Conservation (phyloP, 306 rosid genomes). For the Herpetospermum pedunculosum region DNA sequence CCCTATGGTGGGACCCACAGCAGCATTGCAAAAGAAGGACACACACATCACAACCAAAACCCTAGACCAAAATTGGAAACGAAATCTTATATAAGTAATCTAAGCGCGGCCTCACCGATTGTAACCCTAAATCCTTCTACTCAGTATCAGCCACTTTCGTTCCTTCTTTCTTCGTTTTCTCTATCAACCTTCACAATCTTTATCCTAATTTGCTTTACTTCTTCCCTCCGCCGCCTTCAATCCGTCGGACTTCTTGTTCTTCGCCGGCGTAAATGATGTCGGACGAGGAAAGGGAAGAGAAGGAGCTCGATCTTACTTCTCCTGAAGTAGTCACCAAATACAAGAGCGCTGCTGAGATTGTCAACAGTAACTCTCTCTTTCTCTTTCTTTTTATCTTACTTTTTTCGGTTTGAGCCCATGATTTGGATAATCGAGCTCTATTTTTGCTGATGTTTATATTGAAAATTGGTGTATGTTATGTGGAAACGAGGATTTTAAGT, state of each 20-base stretch:
- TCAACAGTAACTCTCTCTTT: conserved; percentile 42
- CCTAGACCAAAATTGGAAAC: conserved; percentile 18
- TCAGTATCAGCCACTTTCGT: background rate
- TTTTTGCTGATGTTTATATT: background rate
- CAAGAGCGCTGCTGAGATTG: conserved; percentile 90
- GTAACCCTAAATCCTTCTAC: conserved; percentile 41
- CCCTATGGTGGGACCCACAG: background rate
- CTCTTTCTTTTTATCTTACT: background rate
- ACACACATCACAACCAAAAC: conserved; percentile 9
- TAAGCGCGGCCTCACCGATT: conserved; percentile 17
- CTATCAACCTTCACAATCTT: conserved; percentile 9
- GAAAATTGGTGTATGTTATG: background rate
- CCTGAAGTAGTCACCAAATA: conserved; percentile 95
- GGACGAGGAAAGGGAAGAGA: conserved; percentile 98
- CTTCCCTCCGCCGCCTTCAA: conserved; percentile 8
- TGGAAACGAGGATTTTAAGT: background rate
- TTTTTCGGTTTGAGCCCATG: background rate
- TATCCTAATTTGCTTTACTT: background rate
- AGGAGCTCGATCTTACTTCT: conserved; percentile 95
- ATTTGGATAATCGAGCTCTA: background rate
- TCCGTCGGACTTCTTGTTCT: background rate
- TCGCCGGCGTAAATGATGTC: conserved; percentile 39
- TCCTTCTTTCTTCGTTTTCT: background rate
- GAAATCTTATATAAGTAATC: conserved; percentile 31
- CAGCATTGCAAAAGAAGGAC: background rate